Percentiles rank a stretch among this genome's conserved stretches.
Evolutionary conservation across 371 early-diverging fungal genomes (phyloP).

Genomic region (Mucor piriformis): DNA sequence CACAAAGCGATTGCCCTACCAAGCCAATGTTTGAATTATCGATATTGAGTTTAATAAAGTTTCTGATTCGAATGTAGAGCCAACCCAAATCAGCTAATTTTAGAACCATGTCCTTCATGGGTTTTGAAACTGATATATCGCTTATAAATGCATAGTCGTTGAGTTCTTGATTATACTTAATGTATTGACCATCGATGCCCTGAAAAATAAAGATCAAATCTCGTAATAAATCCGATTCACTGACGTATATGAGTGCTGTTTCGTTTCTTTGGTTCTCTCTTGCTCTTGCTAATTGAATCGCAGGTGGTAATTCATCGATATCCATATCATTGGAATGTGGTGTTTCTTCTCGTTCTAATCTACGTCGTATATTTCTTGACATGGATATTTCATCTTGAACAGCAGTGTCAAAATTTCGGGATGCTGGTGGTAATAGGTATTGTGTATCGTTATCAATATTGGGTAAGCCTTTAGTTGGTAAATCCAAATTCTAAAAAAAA

Average conservation of each 20-base stretch:
- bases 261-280: conserved; percentile 20
- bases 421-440: conserved; percentile 31
- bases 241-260: conserved; percentile 29
- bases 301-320: conserved; percentile 29
- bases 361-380: conserved; percentile 39
- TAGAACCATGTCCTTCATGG: conserved; percentile 61
- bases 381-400: conserved; percentile 5
- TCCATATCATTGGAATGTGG: not conserved
- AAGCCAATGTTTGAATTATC: conserved; percentile 58
- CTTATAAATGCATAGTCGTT: conserved; percentile 56
- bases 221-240: conserved; percentile 74
- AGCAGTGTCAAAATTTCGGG: conserved; percentile 29
- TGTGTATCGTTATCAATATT: conserved; percentile 15
- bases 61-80: conserved; percentile 64
- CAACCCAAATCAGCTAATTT: conserved; percentile 73
- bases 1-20: conserved; percentile 78
- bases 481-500: conserved; percentile 2
- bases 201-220: conserved; percentile 93
- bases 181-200: conserved; percentile 89
- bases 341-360: conserved; percentile 28
- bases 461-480: conserved; percentile 23
- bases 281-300: conserved; percentile 37
- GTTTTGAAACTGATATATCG: conserved; percentile 45
- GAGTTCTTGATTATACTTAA: conserved; percentile 62
- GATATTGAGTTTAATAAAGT: conserved; percentile 45